Conservation (phyloP, 2,329 filamentous ascomycete species). For the Botrytis fragariae region DNA sequence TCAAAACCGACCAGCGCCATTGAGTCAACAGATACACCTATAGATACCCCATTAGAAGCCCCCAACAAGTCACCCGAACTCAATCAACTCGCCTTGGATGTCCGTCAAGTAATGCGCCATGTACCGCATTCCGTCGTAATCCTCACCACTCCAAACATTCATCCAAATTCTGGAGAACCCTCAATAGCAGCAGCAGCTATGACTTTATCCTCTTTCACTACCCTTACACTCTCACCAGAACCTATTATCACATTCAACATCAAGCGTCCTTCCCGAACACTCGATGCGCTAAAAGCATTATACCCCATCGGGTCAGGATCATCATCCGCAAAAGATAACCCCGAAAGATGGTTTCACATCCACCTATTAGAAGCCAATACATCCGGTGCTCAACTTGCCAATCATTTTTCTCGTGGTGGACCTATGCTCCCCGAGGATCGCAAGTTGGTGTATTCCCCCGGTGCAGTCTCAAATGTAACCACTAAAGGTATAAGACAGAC, state of each 20-base stretch:
- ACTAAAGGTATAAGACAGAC: constrained; percentile 20
- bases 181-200: constrained; percentile 29
- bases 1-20: background rate
- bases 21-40: background rate
- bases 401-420: constrained; percentile 32
- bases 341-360: constrained; percentile 1
- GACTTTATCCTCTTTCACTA: constrained; percentile 39
- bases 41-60: background rate
- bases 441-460: background rate
- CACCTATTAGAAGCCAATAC: constrained; percentile 18
- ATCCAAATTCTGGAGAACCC: background rate
- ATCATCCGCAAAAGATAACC: background rate
- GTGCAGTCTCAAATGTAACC: background rate
- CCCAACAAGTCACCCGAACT: background rate
- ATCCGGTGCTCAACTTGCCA: constrained; percentile 30
- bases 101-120: constrained; percentile 36
- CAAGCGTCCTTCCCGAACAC: constrained; percentile 34
- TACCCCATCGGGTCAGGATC: constrained; percentile 21
- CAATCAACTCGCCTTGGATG: constrained; percentile 23
- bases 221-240: constrained; percentile 33
- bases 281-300: constrained; percentile 28
- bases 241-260: constrained; percentile 40
- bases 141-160: constrained; percentile 27
- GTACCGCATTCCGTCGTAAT: constrained; percentile 36
- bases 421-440: background rate